Evolutionary conservation across 805 yeast genomes (phyloP).

Genomic region (Candida sithepensis): DNA sequence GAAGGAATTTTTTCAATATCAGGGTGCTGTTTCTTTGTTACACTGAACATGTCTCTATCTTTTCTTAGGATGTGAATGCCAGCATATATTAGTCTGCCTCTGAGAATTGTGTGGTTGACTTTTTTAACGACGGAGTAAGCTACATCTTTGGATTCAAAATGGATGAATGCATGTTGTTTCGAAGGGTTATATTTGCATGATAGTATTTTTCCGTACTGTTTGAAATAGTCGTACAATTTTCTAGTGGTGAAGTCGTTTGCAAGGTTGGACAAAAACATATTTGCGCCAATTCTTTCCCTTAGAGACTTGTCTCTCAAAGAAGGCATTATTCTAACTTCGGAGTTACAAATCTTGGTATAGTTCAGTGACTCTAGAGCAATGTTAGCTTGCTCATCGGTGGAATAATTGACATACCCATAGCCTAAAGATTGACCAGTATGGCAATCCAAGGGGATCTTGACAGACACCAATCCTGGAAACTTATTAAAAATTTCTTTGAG

Average conservation of each 20-base stretch:
- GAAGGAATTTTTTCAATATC: background rate
- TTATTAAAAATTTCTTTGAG: conserved; percentile 41
- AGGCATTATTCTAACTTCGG: conserved; percentile 54
- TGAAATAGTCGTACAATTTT: conserved; percentile 26
- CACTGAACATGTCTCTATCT: conserved; percentile 25
- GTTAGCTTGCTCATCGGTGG: conserved; percentile 46
- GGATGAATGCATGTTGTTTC: conserved; percentile 35
- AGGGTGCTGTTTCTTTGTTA: background rate
- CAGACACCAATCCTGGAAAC: conserved; percentile 47
- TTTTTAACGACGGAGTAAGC: conserved; percentile 34
- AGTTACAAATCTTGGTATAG: conserved; percentile 36
- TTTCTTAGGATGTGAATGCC: conserved; percentile 29
- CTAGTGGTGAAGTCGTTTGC: conserved; percentile 33
- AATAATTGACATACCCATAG: conserved; percentile 70
- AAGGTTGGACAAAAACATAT: conserved; percentile 47
- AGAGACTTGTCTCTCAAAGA: conserved; percentile 41
- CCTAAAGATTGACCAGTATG: conserved; percentile 57
- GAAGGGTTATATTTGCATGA: conserved; percentile 29
- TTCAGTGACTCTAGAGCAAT: conserved; percentile 56
- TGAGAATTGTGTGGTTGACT: conserved; percentile 21
- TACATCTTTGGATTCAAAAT: conserved; percentile 35
- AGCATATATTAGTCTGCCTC: conserved; percentile 23
- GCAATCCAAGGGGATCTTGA: conserved; percentile 57
- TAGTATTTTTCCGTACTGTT: conserved; percentile 24
- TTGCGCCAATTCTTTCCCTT: conserved; percentile 44